phyloP scores from a whole-genome alignment of 164 flowering plant genomes.

The Warburgia ugandensis region DNA sequence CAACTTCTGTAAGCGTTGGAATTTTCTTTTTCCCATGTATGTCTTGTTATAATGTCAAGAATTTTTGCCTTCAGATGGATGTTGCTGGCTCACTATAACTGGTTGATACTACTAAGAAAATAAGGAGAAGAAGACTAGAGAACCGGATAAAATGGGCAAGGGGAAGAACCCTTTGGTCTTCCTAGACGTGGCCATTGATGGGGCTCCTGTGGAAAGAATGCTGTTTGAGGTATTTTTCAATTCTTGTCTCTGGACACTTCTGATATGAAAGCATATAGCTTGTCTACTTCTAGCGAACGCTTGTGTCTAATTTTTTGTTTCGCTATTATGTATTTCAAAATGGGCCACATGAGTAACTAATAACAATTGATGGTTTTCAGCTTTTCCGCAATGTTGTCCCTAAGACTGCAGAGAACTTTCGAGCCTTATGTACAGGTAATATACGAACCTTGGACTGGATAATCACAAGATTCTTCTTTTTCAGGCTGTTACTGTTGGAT shows the following conservation, averaged over 20 bases:
- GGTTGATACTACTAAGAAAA: too few relatives aligned
- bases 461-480: background rate
- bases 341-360: background rate
- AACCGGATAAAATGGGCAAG: slow-evolving; percentile 37
- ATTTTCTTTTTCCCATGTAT: too few relatives aligned
- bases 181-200: slow-evolving; percentile 81
- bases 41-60: too few relatives aligned
- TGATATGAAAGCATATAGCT: too few relatives aligned
- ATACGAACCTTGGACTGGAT: background rate
- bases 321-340: too few relatives aligned
- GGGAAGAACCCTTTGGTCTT: slow-evolving; percentile 67
- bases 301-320: too few relatives aligned
- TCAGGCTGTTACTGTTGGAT: background rate
- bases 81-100: slow-evolving; percentile 17
- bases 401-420: slow-evolving; percentile 87
- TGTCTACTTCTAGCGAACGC: too few relatives aligned
- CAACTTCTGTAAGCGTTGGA: too few relatives aligned
- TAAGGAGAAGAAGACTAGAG: too few relatives aligned
- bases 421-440: slow-evolving; percentile 96
- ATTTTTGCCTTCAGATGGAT: slow-evolving; percentile 3
- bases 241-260: too few relatives aligned
- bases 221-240: slow-evolving; percentile 61
- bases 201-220: slow-evolving; percentile 81
- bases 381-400: slow-evolving; percentile 79
- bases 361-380: slow-evolving; percentile 28